Percentiles rank a stretch among this genome's conserved stretches.
Conservation (phyloP, 441 rosid species). For the Croton setiger region DNA sequence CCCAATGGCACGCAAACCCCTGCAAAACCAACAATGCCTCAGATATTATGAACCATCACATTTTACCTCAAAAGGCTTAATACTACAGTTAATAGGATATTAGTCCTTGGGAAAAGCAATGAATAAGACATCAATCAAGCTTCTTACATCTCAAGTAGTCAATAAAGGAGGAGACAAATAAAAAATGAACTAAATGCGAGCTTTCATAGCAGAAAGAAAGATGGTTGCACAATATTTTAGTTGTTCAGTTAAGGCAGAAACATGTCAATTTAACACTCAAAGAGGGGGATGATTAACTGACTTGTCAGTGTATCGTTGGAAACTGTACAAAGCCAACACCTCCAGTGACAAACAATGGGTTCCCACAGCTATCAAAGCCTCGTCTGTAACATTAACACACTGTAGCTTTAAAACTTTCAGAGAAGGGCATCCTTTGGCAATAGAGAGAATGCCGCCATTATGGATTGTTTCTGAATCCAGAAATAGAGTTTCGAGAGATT, state of each 20-base stretch:
- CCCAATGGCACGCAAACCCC: constrained; percentile 73
- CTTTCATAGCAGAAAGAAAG: not conserved
- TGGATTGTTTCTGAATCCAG: constrained; percentile 79
- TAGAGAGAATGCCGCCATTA: constrained; percentile 62
- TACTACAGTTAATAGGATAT: not conserved
- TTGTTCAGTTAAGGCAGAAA: not conserved
- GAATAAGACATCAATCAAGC: not conserved
- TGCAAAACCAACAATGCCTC: constrained; percentile 36
- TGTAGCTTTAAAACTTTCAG: constrained; percentile 75
- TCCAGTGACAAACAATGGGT: constrained; percentile 61
- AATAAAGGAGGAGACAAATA: not conserved
- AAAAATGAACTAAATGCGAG: not conserved
- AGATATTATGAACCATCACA: constrained; percentile 20
- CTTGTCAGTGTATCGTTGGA: constrained; percentile 78
- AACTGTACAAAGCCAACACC: constrained; percentile 67
- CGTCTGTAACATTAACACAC: constrained; percentile 69
- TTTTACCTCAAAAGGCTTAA: not conserved
- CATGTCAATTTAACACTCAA: constrained; percentile 14
- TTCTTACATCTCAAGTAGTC: not conserved
- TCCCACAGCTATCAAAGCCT: constrained; percentile 62
- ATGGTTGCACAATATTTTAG: not conserved
- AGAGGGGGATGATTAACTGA: constrained; percentile 32
- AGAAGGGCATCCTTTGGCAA: constrained; percentile 68
- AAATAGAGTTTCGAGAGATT: constrained; percentile 54
- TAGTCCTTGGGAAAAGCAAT: not conserved